Evolutionary conservation across 2,329 filamentous ascomycete genomes (phyloP).

Genomic region (Arthroderma uncinatum): DNA sequence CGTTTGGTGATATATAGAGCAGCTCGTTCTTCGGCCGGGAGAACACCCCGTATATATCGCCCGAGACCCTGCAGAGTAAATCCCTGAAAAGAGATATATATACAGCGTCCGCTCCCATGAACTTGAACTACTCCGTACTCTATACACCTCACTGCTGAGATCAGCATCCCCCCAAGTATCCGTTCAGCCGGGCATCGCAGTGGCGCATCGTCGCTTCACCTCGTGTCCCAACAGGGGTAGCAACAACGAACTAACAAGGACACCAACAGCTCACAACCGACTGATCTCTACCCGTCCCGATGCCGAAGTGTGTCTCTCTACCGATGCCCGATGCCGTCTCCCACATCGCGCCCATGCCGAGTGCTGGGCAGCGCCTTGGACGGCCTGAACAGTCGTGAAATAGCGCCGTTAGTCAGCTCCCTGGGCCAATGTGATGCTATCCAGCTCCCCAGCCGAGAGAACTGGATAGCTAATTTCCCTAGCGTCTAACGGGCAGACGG

Average conservation of each 20-base stretch:
- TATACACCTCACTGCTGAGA: background rate
- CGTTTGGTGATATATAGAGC: background rate
- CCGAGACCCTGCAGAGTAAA: background rate
- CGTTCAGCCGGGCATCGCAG: background rate
- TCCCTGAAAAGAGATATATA: background rate
- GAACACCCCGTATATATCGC: conserved; percentile 1
- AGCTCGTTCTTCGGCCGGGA: background rate
- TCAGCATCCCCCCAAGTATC: background rate
- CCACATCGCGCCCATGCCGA: background rate
- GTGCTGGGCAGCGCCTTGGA: conserved; percentile 3
- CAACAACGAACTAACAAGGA: background rate
- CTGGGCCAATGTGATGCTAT: background rate
- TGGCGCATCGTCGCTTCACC: background rate
- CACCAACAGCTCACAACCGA: background rate
- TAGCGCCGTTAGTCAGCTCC: background rate
- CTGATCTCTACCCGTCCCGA: background rate
- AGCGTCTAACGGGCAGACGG: background rate
- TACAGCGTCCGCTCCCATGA: background rate
- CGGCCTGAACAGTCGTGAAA: background rate
- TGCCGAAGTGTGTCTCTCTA: background rate
- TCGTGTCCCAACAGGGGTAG: background rate
- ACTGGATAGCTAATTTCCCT: background rate
- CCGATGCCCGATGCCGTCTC: background rate
- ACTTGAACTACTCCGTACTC: no score
- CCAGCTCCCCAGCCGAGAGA: background rate